phyloP scores from a whole-genome alignment of 257 asterid genomes.

The Coffea canephora region DNA sequence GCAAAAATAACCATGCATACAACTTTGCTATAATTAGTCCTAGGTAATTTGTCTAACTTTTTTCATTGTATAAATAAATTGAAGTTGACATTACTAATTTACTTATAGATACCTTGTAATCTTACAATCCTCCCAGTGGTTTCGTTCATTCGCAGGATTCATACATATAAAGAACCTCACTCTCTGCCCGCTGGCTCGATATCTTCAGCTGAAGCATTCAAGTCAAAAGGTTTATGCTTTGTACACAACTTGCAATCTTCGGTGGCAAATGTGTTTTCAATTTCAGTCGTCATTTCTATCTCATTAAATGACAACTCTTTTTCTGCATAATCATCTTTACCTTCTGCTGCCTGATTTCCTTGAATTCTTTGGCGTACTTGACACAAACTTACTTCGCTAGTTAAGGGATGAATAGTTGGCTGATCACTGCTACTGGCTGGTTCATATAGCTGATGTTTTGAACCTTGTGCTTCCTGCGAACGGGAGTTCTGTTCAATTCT shows the following conservation, averaged over 20 bases:
- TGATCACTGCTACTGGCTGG: background rate
- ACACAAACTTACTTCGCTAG: background rate
- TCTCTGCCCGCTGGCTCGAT: background rate
- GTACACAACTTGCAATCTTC: background rate
- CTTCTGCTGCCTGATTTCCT: background rate
- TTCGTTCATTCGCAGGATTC: background rate
- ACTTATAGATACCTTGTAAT: no score
- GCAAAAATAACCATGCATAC: no score
- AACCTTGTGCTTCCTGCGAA: background rate
- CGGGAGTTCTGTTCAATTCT: background rate
- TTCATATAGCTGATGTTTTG: background rate
- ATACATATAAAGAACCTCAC: background rate
- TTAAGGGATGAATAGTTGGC: background rate
- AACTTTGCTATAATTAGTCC: no score
- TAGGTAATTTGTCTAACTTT: no score
- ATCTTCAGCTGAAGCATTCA: background rate
- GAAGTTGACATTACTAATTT: no score
- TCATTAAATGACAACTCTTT: background rate
- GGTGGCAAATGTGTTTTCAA: background rate
- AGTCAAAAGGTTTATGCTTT: background rate
- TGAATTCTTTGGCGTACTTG: background rate
- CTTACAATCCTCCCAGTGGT: no score
- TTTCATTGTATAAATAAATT: no score
- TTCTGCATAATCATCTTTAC: conserved; percentile 2
- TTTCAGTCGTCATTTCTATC: background rate